These are phyloP conservation scores for Didymosphaeria variabile DNA, from an alignment of 2,329 filamentous ascomycete genomes.

Conservation along the genomic window DNA sequence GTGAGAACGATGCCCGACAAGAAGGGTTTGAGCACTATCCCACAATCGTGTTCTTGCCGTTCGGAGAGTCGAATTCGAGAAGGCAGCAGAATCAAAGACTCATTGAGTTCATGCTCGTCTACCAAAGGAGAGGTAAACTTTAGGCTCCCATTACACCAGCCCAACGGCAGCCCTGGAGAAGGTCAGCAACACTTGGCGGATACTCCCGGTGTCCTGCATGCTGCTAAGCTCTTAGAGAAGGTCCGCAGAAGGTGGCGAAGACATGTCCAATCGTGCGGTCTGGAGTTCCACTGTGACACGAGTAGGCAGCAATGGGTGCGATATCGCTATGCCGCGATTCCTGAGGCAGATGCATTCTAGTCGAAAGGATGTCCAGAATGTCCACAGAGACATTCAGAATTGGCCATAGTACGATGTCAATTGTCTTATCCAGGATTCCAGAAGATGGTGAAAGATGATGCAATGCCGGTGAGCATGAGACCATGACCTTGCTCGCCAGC, in stretches of 20 bases:
- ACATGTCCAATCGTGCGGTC: constrained; percentile 23
- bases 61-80: background rate
- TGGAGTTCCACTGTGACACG: background rate
- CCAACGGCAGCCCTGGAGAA: background rate
- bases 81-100: background rate
- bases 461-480: constrained; percentile 22
- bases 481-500: constrained; percentile 17
- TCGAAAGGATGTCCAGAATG: background rate
- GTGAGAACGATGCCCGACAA: background rate
- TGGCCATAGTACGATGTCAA: background rate
- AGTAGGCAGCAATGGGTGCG: constrained; percentile 22
- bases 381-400: too few species aligned
- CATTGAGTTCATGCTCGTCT: background rate
- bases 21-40: background rate
- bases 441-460: constrained; percentile 20
- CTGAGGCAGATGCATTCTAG: background rate
- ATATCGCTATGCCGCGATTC: background rate
- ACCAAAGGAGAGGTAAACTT: background rate
- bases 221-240: constrained; percentile 13
- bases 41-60: background rate
- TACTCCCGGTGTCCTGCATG: constrained; percentile 4
- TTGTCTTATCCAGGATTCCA: constrained; percentile 5
- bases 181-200: constrained; percentile 6
- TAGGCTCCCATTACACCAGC: constrained; percentile 2
- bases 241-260: constrained; percentile 16